Conservation (phyloP, 495 filamentous ascomycete genomes). For the Cenococcum geophilum region DNA sequence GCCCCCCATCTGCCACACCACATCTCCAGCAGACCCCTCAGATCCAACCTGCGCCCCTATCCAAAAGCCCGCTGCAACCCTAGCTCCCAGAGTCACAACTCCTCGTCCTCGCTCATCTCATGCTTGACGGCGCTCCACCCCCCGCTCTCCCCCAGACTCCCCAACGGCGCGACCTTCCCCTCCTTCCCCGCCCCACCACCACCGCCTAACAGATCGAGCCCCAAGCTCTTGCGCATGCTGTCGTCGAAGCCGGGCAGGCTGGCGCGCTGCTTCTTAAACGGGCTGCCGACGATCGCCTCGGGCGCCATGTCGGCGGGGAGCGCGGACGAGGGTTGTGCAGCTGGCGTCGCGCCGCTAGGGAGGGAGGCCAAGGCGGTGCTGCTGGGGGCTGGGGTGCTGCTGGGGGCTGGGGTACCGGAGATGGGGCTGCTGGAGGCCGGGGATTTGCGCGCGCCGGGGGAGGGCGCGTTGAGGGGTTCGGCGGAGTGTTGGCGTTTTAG, state of each 20-base stretch:
- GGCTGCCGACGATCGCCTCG: slow-evolving; percentile 62
- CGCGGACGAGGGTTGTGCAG: slow-evolving; percentile 8
- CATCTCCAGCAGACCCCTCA: too few species aligned
- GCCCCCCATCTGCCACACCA: too few species aligned
- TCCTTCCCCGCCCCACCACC: not conserved
- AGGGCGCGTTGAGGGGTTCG: slow-evolving; percentile 56
- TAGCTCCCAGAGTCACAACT: slow-evolving; percentile 32
- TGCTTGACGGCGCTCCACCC: slow-evolving; percentile 5
- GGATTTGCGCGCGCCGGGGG: slow-evolving; percentile 40
- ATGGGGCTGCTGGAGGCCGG: slow-evolving; percentile 42
- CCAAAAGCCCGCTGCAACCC: slow-evolving; percentile 24
- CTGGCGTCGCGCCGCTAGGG: not conserved
- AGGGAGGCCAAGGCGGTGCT: slow-evolving; percentile 15
- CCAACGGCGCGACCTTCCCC: not conserved
- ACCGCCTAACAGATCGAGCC: slow-evolving; percentile 7
- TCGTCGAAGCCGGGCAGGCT: slow-evolving; percentile 60
- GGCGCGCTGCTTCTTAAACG: slow-evolving; percentile 75
- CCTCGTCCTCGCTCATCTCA: slow-evolving; percentile 31
- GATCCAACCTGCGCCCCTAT: too few species aligned
- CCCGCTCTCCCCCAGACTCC: not conserved
- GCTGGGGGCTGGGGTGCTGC: not conserved
- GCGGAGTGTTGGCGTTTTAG: slow-evolving; percentile 92
- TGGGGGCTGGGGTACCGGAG: slow-evolving; percentile 17
- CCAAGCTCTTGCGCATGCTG: slow-evolving; percentile 22
- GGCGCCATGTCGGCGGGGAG: slow-evolving; percentile 39